Percentiles rank a stretch among this genome's conserved stretches.
These are phyloP conservation scores for Fonsecaea multimorphosa DNA, from an alignment of 2,329 filamentous ascomycete species.

Conservation along the genomic window DNA sequence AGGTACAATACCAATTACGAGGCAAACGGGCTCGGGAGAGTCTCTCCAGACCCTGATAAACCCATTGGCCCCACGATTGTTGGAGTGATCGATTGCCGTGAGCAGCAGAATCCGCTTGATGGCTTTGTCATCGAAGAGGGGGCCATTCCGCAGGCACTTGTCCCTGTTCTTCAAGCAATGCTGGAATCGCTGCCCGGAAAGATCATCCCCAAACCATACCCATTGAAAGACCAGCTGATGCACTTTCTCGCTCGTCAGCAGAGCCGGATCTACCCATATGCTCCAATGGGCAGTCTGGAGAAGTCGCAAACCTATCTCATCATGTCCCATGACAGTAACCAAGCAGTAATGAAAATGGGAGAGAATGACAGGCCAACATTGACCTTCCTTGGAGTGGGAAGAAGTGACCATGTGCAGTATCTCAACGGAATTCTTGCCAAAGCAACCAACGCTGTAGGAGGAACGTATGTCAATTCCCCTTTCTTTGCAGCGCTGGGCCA, in stretches of 20 bases:
- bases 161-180: slow-evolving; percentile 16
- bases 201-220: slow-evolving; percentile 7
- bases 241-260: slow-evolving; percentile 9
- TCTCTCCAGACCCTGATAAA: slow-evolving; percentile 6
- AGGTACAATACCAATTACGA: slow-evolving; percentile 22
- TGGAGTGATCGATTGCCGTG: slow-evolving; percentile 18
- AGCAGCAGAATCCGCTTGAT: slow-evolving; percentile 15
- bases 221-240: slow-evolving; percentile 1
- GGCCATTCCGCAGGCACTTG: slow-evolving; percentile 15
- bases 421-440: slow-evolving; percentile 32
- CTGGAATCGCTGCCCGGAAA: slow-evolving; percentile 15
- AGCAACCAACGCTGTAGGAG: slow-evolving; percentile 62
- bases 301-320: slow-evolving; percentile 55
- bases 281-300: slow-evolving; percentile 8
- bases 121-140: slow-evolving; percentile 25
- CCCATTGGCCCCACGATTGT: slow-evolving; percentile 17
- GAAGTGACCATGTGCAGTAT: slow-evolving; percentile 31
- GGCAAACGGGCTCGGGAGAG: slow-evolving; percentile 8
- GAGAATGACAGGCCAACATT: slow-evolving; percentile 66
- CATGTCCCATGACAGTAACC: slow-evolving; percentile 70
- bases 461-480: slow-evolving; percentile 65
- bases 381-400: slow-evolving; percentile 62
- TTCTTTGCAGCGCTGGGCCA: slow-evolving; percentile 62
- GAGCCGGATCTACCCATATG: slow-evolving; percentile 16
- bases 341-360: slow-evolving; percentile 62